phyloP scores from a whole-genome alignment of 139 green algal genomes.

The Dunaliella sp. region DNA sequence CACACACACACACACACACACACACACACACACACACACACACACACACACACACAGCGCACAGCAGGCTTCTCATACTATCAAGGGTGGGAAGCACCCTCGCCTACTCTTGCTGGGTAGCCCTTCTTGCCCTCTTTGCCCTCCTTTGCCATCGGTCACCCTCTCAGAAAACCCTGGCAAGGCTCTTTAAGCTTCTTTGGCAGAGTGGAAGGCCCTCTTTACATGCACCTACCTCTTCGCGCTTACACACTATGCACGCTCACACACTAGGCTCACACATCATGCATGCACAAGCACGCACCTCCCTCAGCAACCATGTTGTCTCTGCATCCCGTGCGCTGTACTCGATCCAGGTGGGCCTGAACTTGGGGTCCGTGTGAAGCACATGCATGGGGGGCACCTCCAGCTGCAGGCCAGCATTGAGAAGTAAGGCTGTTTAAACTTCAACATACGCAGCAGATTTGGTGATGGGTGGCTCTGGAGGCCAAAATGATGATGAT shows the following conservation, averaged over 20 bases:
- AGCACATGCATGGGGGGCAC: slow-evolving; percentile 70
- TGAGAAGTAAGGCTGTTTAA: no score
- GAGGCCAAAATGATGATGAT: no score
- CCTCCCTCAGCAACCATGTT: slow-evolving; percentile 78
- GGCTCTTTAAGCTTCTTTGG: no score
- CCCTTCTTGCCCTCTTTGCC: no score
- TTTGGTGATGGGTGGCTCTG: no score
- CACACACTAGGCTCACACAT: no score
- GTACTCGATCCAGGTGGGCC: slow-evolving; percentile 86
- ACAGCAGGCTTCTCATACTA: not conserved
- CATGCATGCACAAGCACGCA: not conserved
- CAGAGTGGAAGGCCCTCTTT: no score
- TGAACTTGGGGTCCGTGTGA: slow-evolving; percentile 53
- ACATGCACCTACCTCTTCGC: not conserved
- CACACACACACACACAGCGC: not conserved
- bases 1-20: not conserved
- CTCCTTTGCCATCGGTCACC: no score
- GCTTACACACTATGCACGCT: not conserved
- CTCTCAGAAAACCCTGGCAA: no score
- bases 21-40: not conserved
- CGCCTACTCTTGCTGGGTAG: no score
- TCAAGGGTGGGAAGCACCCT: no score
- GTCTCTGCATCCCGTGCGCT: slow-evolving; percentile 85
- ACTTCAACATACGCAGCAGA: no score
- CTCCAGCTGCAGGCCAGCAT: slow-evolving; percentile 24